phyloP scores from a whole-genome alignment of 2,329 filamentous ascomycete species.

The Blumeria graminis region DNA sequence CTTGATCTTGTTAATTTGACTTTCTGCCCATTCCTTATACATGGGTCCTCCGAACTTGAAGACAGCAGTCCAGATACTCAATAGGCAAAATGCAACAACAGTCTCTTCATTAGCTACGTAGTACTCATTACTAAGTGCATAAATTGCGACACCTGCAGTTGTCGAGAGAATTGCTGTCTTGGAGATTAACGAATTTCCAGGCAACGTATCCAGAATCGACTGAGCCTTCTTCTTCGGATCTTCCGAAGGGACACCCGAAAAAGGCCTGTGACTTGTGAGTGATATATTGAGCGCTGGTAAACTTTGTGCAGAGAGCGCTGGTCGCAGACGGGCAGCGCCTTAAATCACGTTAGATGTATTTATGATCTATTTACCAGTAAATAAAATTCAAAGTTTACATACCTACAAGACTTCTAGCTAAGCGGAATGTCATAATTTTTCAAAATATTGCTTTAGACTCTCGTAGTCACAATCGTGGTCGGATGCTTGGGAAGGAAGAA shows the following conservation, averaged over 20 bases:
- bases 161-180: conserved; percentile 96
- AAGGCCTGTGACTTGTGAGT: conserved; percentile 38
- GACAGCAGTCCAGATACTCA: conserved; percentile 78
- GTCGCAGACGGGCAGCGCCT: conserved; percentile 71
- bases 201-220: conserved; percentile 79
- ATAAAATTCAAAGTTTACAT: conserved; percentile 15
- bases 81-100: conserved; percentile 74
- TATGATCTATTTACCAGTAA: conserved; percentile 9
- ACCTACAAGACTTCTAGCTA: conserved; percentile 91
- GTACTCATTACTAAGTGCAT: conserved; percentile 97
- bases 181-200: conserved; percentile 75
- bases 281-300: conserved; percentile 48
- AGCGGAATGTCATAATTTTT: conserved; percentile 83
- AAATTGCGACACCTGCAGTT: conserved; percentile 69
- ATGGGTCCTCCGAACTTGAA: conserved; percentile 83
- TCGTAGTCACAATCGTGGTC: too few species aligned
- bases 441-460: conserved; percentile 9
- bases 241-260: conserved; percentile 57
- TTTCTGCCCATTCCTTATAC: conserved; percentile 81
- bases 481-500: too few species aligned
- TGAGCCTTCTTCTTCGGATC: conserved; percentile 94
- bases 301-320: conserved; percentile 49
- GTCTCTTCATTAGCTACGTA: conserved; percentile 99
- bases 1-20: conserved; percentile 78
- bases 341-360: conserved; percentile 17